phyloP scores from a whole-genome alignment of 1,139 yeast species.

The Yamadazyma triangularis region DNA sequence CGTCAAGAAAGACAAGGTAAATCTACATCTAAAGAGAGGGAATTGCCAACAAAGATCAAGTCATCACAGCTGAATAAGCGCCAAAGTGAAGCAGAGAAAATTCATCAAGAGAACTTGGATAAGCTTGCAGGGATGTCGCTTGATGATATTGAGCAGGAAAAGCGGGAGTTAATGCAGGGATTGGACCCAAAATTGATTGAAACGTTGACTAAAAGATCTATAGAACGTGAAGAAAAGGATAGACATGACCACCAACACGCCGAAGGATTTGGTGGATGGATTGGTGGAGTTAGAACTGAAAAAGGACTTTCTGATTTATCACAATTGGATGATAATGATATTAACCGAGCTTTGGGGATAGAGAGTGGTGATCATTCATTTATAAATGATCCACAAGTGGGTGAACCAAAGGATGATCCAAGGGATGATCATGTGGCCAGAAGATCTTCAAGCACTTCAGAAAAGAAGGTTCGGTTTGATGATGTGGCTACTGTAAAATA shows the following conservation, averaged over 20 bases:
- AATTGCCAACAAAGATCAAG: not conserved
- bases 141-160: slow-evolving; percentile 61
- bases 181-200: slow-evolving; percentile 69
- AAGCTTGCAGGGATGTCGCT: slow-evolving; percentile 58
- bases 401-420: not conserved
- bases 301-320: slow-evolving; percentile 31
- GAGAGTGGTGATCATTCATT: not conserved
- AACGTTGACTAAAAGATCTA: slow-evolving; percentile 45
- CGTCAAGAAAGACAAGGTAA: slow-evolving; percentile 9
- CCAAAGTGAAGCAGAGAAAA: slow-evolving; percentile 56
- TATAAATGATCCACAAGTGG: not conserved
- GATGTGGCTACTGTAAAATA: slow-evolving; percentile 39
- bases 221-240: slow-evolving; percentile 19
- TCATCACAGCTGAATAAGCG: slow-evolving; percentile 3
- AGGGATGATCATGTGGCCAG: not conserved
- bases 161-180: slow-evolving; percentile 59
- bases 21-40: slow-evolving; percentile 1
- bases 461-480: slow-evolving; percentile 36
- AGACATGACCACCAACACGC: slow-evolving; percentile 39
- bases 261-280: slow-evolving; percentile 70
- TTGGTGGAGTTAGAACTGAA: slow-evolving; percentile 54
- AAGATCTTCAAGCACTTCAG: slow-evolving; percentile 1
- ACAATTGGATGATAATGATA: slow-evolving; percentile 34
- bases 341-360: slow-evolving; percentile 36
- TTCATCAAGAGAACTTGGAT: slow-evolving; percentile 72